These are phyloP conservation scores for Coffea humblotiana DNA, from an alignment of 305 asterid genomes.

Conservation along the genomic window DNA sequence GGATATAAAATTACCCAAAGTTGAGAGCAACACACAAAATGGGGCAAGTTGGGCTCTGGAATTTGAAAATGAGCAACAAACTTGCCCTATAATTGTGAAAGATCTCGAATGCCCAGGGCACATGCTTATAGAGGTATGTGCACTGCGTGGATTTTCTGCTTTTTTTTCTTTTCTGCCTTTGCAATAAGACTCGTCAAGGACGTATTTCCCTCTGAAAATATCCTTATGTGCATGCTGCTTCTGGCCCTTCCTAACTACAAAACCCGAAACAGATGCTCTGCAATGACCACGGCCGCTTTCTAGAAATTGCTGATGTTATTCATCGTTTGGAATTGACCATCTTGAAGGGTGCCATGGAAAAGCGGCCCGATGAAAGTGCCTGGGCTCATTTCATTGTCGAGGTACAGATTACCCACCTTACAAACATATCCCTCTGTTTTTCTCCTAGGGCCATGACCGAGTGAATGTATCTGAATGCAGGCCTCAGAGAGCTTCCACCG, in stretches of 20 bases:
- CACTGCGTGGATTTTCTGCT: conserved; percentile 4
- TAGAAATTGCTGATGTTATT: conserved; percentile 85
- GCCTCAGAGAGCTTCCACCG: conserved; percentile 76
- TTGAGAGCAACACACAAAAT: conserved; percentile 34
- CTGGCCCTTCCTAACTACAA: neutral
- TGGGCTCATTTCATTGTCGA: conserved; percentile 84
- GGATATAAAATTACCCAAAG: conserved; percentile 34
- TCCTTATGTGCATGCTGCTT: neutral
- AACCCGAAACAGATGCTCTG: conserved; percentile 63
- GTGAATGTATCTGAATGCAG: conserved; percentile 31
- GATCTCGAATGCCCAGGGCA: conserved; percentile 80
- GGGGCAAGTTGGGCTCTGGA: conserved; percentile 96
- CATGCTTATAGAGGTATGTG: conserved; percentile 82
- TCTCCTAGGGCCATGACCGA: neutral
- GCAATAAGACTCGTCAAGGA: neutral
- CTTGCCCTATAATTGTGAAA: conserved; percentile 79
- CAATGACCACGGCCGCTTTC: conserved; percentile 60
- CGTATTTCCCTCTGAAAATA: neutral
- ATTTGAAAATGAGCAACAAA: conserved; percentile 51
- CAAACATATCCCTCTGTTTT: neutral
- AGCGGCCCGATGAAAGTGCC: conserved; percentile 41
- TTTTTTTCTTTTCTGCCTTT: neutral
- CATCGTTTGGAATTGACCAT: conserved; percentile 65
- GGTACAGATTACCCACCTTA: conserved; percentile 37
- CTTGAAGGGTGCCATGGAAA: conserved; percentile 75